Conservation (phyloP, 2,329 filamentous ascomycete species). For the Phaeosphaeria sp. region DNA sequence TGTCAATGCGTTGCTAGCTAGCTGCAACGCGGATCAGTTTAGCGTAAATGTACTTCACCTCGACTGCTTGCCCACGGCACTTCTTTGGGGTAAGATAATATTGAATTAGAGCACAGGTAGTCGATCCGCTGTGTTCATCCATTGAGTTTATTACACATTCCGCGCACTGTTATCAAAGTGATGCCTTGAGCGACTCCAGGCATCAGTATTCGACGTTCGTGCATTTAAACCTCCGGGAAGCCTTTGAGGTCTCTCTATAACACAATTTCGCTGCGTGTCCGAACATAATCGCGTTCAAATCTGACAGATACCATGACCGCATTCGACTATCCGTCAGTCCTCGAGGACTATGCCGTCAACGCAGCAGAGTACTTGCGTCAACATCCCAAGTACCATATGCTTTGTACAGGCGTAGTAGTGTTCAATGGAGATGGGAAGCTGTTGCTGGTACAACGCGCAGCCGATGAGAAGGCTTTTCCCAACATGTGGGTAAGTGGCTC, state of each 20-base stretch:
- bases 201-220: neutral
- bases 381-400: conserved; percentile 32
- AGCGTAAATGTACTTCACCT: neutral
- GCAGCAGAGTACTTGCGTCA: conserved; percentile 34
- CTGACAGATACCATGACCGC: neutral
- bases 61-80: neutral
- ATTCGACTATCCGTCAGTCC: conserved; percentile 28
- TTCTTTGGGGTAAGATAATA: too few species aligned
- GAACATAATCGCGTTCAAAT: too few species aligned
- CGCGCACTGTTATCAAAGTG: neutral
- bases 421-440: conserved; percentile 41
- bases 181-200: neutral
- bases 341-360: conserved; percentile 39
- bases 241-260: too few species aligned
- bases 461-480: conserved; percentile 43
- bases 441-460: conserved; percentile 45
- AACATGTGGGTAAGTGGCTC: conserved; percentile 37
- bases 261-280: too few species aligned
- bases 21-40: neutral
- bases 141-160: too few species aligned
- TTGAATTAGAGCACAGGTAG: too few species aligned
- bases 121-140: too few species aligned
- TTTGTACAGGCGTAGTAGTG: conserved; percentile 40
- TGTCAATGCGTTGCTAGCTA: conserved; percentile 11
- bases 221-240: too few species aligned